Percentiles rank a stretch among this genome's conserved stretches.
Evolutionary conservation across 2,329 filamentous ascomycete genomes (phyloP).

Genomic region (Fusarium nanum): DNA sequence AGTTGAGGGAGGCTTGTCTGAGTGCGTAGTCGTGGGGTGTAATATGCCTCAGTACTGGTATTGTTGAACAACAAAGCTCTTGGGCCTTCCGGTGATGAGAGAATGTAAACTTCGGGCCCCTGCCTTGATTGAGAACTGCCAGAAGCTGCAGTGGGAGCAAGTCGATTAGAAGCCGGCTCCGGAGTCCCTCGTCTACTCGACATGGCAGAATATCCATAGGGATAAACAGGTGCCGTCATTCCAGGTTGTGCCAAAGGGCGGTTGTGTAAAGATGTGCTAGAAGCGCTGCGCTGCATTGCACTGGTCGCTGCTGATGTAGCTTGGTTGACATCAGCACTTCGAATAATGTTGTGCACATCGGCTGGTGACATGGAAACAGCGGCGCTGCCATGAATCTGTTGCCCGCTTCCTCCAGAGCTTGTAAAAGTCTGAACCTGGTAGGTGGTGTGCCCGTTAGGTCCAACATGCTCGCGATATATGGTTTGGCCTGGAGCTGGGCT

Average conservation of each 20-base stretch:
- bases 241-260: conserved; percentile 53
- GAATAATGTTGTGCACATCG: conserved; percentile 61
- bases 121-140: conserved; percentile 42
- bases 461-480: conserved; percentile 50
- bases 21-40: conserved; percentile 56
- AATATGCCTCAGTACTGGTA: conserved; percentile 61
- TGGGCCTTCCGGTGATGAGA: conserved; percentile 70
- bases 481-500: conserved; percentile 50
- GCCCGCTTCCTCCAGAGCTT: conserved; percentile 36
- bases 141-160: conserved; percentile 37
- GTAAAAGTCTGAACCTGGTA: conserved; percentile 53
- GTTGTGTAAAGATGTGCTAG: conserved; percentile 57
- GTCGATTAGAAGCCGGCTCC: conserved; percentile 52
- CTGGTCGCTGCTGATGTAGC: conserved; percentile 61
- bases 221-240: conserved; percentile 56
- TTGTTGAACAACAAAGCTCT: conserved; percentile 67
- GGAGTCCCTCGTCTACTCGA: conserved; percentile 62
- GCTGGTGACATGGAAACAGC: conserved; percentile 53
- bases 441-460: conserved; percentile 50
- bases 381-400: conserved; percentile 16
- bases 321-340: conserved; percentile 59
- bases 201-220: conserved; percentile 52
- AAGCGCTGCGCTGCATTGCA: conserved; percentile 64
- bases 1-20: conserved; percentile 48
- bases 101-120: conserved; percentile 66